Evolutionary conservation across 164 flowering plant species (phyloP).

Genomic region (Litsea cubeba): DNA sequence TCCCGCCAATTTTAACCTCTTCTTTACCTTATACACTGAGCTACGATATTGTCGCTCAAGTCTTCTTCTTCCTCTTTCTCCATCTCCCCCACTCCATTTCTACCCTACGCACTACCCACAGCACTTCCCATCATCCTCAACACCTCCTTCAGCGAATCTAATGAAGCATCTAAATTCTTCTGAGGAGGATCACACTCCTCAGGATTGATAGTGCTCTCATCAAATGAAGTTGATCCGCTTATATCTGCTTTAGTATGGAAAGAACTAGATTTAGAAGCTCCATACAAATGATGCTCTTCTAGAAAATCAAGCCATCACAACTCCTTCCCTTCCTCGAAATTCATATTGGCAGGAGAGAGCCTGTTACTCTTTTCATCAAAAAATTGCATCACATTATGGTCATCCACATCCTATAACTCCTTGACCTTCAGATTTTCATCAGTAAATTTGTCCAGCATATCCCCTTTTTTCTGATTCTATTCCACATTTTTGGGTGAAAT

Average conservation of each 20-base stretch:
- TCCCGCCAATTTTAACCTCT: no score
- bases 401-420: conserved; percentile 35
- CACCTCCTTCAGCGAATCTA: conserved; percentile 3
- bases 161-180: conserved; percentile 12
- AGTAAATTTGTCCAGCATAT: conserved; percentile 19
- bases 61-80: no score
- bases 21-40: no score
- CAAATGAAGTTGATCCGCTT: conserved; percentile 15
- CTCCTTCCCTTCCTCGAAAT: conserved; percentile 33
- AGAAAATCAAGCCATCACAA: conserved; percentile 35
- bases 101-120: no score
- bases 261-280: conserved; percentile 24
- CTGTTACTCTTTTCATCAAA: conserved; percentile 37
- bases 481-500: no score
- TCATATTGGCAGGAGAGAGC: conserved; percentile 26
- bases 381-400: conserved; percentile 35
- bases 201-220: conserved; percentile 11
- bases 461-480: no score
- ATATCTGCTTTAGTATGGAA: conserved; percentile 18
- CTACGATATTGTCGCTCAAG: no score
- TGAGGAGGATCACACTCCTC: conserved; percentile 11
- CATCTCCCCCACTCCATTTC: no score
- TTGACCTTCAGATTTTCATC: conserved; percentile 37
- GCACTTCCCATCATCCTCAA: no score
- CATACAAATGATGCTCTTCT: conserved; percentile 43